Conservation (phyloP, 202 grass and related monocot genomes). For the Saccharum hybrid region DNA sequence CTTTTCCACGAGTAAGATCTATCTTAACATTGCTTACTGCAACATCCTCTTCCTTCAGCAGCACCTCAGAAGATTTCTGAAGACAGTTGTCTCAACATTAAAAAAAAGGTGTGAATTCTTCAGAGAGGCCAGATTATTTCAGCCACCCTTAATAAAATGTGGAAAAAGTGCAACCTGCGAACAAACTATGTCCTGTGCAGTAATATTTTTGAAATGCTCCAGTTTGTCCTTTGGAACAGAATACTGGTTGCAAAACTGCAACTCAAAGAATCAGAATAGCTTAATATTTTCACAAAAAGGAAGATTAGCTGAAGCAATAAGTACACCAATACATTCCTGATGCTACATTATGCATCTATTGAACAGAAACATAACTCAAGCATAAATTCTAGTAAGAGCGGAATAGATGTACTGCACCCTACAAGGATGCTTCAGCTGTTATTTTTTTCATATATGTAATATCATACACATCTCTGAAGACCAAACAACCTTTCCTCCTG, state of each 20-base stretch:
- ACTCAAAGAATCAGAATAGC: conserved; percentile 1
- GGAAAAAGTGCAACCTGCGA: conserved; percentile 65
- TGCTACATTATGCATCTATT: neutral
- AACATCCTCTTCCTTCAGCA: conserved; percentile 83
- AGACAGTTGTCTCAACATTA: conserved; percentile 11
- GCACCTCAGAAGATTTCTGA: conserved; percentile 61
- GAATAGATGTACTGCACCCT: neutral
- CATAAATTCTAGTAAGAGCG: neutral
- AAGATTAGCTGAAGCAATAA: conserved; percentile 41
- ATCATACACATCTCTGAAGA: neutral
- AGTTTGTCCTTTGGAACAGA: conserved; percentile 92
- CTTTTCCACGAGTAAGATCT: conserved; percentile 88
- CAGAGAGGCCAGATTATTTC: neutral
- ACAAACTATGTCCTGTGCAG: conserved; percentile 84
- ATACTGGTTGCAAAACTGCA: conserved; percentile 94
- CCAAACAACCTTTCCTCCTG: neutral
- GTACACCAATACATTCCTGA: neutral
- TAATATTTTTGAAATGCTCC: conserved; percentile 86
- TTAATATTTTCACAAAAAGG: neutral
- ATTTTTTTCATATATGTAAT: neutral
- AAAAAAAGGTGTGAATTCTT: neutral
- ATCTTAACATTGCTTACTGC: conserved; percentile 93
- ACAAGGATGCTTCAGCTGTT: neutral
- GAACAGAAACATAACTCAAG: neutral
- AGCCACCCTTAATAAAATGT: conserved; percentile 17